phyloP scores from a whole-genome alignment of 352 stramenopile genomes.

The Blastocystis sp. region DNA sequence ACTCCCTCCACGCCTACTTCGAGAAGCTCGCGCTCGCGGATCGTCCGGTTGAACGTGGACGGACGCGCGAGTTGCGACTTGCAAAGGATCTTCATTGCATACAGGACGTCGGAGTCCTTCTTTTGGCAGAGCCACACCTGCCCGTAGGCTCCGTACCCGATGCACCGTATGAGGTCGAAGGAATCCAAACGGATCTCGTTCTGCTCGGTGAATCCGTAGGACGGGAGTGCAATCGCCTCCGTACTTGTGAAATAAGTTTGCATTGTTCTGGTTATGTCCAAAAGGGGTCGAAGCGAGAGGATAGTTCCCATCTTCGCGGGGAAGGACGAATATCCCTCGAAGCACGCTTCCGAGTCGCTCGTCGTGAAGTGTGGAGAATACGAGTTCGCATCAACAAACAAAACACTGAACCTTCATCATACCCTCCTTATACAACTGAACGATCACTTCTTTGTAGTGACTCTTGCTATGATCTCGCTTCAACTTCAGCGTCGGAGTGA shows the following conservation, averaged over 20 bases:
- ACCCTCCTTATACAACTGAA: slow-evolving; percentile 65
- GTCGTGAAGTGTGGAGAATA: neutral
- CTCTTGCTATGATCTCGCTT: slow-evolving; percentile 76
- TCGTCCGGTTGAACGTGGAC: neutral
- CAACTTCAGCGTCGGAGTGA: slow-evolving; percentile 90
- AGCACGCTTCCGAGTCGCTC: neutral
- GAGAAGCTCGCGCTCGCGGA: slow-evolving; percentile 22
- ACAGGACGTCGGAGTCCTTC: slow-evolving; percentile 39
- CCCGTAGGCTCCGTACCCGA: slow-evolving; percentile 54
- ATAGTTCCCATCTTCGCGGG: neutral
- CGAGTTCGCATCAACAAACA: slow-evolving; percentile 54
- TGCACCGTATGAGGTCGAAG: slow-evolving; percentile 53
- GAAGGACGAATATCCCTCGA: neutral
- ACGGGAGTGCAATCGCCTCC: neutral
- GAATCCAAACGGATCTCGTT: neutral
- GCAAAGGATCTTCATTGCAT: slow-evolving; percentile 53
- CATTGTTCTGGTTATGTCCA: neutral
- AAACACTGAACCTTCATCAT: neutral
- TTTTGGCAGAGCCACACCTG: slow-evolving; percentile 54
- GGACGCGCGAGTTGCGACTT: neutral
- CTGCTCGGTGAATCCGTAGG: neutral
- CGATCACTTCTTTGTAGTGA: slow-evolving; percentile 66
- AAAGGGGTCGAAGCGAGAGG: neutral
- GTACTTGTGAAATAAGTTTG: neutral
- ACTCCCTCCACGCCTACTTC: neutral